Conservation (phyloP, 495 filamentous ascomycete genomes). For the Aspergillus ellipticus region DNA sequence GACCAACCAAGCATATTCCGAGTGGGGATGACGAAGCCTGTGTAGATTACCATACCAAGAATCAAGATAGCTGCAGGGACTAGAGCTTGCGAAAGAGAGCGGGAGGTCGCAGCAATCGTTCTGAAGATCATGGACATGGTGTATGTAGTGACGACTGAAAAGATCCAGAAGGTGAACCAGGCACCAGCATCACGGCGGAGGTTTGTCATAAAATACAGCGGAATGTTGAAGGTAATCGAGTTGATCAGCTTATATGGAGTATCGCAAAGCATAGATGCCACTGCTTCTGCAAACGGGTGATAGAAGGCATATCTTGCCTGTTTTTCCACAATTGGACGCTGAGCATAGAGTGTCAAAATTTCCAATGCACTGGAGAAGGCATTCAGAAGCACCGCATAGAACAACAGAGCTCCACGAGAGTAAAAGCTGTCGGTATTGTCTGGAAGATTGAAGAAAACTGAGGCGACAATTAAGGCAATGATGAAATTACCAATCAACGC, state of each 20-base stretch:
- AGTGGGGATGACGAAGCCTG: constrained; percentile 31
- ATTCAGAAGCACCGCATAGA: constrained; percentile 81
- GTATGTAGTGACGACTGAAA: constrained; percentile 42
- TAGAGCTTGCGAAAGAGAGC: constrained; percentile 34
- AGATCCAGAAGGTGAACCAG: constrained; percentile 53
- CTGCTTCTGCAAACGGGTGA: constrained; percentile 51
- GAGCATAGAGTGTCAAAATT: constrained; percentile 50
- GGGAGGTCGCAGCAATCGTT: constrained; percentile 28
- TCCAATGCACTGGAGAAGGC: constrained; percentile 73
- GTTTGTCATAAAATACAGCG: constrained; percentile 52
- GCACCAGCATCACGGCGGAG: constrained; percentile 28
- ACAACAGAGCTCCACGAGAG: constrained; percentile 69
- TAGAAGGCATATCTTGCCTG: constrained; percentile 58
- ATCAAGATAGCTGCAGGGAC: constrained; percentile 29
- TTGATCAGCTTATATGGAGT: constrained; percentile 48
- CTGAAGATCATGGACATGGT: constrained; percentile 45
- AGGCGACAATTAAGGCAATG: constrained; percentile 72
- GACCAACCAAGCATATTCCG: constrained; percentile 35
- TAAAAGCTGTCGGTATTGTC: constrained; percentile 63
- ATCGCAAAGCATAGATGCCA: constrained; percentile 53
- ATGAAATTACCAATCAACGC: constrained; percentile 64
- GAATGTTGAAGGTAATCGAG: constrained; percentile 42
- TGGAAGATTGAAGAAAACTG: constrained; percentile 74
- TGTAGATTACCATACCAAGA: constrained; percentile 29
- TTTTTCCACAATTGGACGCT: constrained; percentile 59